Conservation (phyloP, 1,139 yeast species). For the Protomyces lactucae-debilis region DNA sequence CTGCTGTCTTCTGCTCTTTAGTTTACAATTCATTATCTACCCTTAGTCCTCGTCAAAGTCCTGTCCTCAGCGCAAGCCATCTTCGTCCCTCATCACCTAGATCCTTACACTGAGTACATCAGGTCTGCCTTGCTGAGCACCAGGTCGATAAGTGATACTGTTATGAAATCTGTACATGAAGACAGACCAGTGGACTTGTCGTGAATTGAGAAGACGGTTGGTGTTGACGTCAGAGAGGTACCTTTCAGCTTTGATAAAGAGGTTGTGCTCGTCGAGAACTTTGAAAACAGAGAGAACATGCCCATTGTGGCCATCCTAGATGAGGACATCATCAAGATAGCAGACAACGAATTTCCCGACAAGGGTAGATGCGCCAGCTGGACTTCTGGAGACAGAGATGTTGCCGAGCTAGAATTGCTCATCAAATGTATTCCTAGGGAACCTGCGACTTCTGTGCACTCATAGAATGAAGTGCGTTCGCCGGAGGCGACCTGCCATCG, state of each 20-base stretch:
- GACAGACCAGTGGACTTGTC: constrained; percentile 8
- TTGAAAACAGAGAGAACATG: constrained; percentile 28
- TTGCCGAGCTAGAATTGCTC: not conserved
- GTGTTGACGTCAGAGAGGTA: not conserved
- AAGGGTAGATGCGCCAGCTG: not conserved
- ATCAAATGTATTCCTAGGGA: not conserved
- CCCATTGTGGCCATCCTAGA: constrained; percentile 33
- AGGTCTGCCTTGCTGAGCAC: not conserved
- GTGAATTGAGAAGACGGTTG: not conserved
- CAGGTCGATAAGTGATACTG: not conserved
- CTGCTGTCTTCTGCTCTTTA: too few relatives aligned
- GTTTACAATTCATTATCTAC: too few relatives aligned
- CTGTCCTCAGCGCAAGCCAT: too few relatives aligned
- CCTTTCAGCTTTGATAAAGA: not conserved
- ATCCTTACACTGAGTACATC: not conserved
- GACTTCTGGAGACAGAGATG: not conserved
- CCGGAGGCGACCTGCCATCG: not conserved
- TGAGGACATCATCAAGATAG: constrained; percentile 38
- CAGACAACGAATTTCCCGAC: constrained; percentile 31
- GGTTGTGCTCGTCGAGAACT: not conserved
- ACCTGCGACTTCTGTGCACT: not conserved
- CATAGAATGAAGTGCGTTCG: not conserved
- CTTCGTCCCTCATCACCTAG: too few relatives aligned
- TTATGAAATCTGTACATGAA: not conserved
- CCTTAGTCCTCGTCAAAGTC: too few relatives aligned